A percentile compares a stretch with the other conserved stretches of the same genome.
These are phyloP conservation scores for Colletotrichum tanaceti DNA, from an alignment of 2,329 filamentous ascomycete species.

Conservation along the genomic window DNA sequence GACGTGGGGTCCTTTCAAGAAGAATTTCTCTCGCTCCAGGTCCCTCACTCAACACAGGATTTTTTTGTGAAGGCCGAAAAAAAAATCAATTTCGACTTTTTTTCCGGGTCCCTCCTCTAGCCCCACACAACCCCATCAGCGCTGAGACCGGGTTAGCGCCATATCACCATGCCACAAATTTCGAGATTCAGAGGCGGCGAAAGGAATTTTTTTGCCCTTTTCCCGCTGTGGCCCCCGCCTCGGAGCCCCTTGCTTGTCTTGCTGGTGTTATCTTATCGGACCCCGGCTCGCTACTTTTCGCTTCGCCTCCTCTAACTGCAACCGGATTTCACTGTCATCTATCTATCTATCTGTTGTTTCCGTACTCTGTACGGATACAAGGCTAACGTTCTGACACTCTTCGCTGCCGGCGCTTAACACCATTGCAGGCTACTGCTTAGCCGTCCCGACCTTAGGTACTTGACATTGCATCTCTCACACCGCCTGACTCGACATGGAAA, in stretches of 20 bases:
- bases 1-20: slow-evolving; percentile 41
- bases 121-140: slow-evolving; percentile 38
- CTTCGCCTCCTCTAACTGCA: slow-evolving; percentile 9
- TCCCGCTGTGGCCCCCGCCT: slow-evolving; percentile 19
- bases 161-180: slow-evolving; percentile 39
- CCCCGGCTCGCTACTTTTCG: slow-evolving; percentile 22
- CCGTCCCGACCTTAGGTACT: slow-evolving; percentile 1
- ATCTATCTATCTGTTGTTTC: too few species aligned
- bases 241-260: neutral
- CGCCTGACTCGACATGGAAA: slow-evolving; percentile 38
- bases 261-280: slow-evolving; percentile 38
- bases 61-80: slow-evolving; percentile 40
- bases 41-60: slow-evolving; percentile 26
- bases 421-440: neutral
- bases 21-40: slow-evolving; percentile 40
- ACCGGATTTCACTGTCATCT: neutral
- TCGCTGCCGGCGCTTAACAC: slow-evolving; percentile 23
- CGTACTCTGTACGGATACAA: too few species aligned
- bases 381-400: neutral
- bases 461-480: slow-evolving; percentile 34
- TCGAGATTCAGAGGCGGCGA: slow-evolving; percentile 33
- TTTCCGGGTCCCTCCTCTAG: slow-evolving; percentile 31
- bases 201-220: slow-evolving; percentile 33
- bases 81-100: slow-evolving; percentile 43
- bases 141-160: slow-evolving; percentile 27